These are phyloP conservation scores for Trifolium dubium DNA, from an alignment of 306 rosid species.

Conservation along the genomic window DNA sequence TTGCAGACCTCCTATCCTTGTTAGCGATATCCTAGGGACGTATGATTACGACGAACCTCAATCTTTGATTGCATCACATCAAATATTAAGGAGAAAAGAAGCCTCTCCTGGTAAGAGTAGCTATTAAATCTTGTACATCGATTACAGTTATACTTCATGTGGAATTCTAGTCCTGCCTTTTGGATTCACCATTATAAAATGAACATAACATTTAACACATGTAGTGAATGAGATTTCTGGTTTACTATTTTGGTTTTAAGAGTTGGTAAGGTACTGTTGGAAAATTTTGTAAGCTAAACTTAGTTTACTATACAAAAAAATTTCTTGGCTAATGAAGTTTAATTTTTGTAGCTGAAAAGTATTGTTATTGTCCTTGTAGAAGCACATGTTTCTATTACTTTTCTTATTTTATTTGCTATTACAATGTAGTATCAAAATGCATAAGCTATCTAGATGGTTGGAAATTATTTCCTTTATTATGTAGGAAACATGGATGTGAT, in stretches of 20 bases:
- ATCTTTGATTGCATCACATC: slow-evolving; percentile 63
- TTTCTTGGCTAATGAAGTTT: slow-evolving; percentile 18
- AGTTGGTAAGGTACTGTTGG: not conserved
- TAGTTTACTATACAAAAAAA: slow-evolving; percentile 2
- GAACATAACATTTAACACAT: not conserved
- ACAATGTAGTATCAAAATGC: not conserved
- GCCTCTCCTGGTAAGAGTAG: slow-evolving; percentile 62
- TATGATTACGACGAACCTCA: slow-evolving; percentile 77
- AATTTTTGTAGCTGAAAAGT: slow-evolving; percentile 10
- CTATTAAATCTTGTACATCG: slow-evolving; percentile 28
- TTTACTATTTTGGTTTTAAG: slow-evolving; percentile 21
- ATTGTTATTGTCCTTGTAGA: not conserved
- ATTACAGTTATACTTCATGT: not conserved
- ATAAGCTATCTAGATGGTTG: not conserved
- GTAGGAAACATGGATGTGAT: not conserved
- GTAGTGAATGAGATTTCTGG: slow-evolving; percentile 10
- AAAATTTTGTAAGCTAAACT: slow-evolving; percentile 5
- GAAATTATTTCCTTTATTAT: slow-evolving; percentile 24
- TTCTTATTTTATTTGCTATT: not conserved
- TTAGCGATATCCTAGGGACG: slow-evolving; percentile 88
- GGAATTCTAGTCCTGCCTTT: slow-evolving; percentile 17
- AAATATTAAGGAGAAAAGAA: slow-evolving; percentile 75
- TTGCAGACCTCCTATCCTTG: slow-evolving; percentile 94
- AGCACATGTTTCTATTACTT: not conserved
- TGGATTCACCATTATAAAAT: slow-evolving; percentile 15